These are phyloP conservation scores for Auricularia sp. DNA, from an alignment of 768 basidiomycete genomes.

Conservation along the genomic window DNA sequence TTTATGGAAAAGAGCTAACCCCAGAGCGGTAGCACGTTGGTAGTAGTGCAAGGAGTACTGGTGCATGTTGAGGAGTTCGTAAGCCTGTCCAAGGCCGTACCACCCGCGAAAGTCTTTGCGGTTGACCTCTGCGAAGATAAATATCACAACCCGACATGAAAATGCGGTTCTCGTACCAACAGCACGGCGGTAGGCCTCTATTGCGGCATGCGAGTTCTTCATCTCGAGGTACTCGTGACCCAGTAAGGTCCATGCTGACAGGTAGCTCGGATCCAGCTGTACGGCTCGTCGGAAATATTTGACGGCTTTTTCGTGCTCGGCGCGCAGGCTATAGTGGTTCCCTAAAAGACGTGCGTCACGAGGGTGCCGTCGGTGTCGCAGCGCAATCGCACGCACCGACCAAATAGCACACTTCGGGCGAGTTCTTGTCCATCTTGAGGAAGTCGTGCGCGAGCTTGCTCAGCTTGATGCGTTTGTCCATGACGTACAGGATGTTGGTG, in stretches of 20 bases:
- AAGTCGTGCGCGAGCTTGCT: constrained; percentile 90
- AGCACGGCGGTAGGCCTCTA: constrained; percentile 93
- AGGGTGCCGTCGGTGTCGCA: too few species aligned
- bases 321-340: constrained; percentile 91
- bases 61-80: constrained; percentile 94
- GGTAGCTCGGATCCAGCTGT: constrained; percentile 88
- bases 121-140: constrained; percentile 54
- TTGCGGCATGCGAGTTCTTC: constrained; percentile 98
- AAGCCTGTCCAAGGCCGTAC: constrained; percentile 98
- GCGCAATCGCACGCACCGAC: constrained; percentile 52
- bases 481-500: constrained; percentile 95
- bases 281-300: constrained; percentile 91
- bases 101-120: constrained; percentile 96
- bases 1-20: constrained; percentile 35
- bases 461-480: constrained; percentile 78
- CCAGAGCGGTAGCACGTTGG: constrained; percentile 85
- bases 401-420: constrained; percentile 93
- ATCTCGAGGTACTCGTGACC: constrained; percentile 98
- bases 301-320: constrained; percentile 92
- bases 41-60: constrained; percentile 95
- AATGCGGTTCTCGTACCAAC: constrained; percentile 26
- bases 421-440: constrained; percentile 77
- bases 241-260: constrained; percentile 98
- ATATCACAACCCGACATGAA: too few species aligned
- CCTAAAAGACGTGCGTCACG: constrained; percentile 36